Conservation (phyloP, 2,329 filamentous ascomycete genomes). For the Cladophialophora bantiana region DNA sequence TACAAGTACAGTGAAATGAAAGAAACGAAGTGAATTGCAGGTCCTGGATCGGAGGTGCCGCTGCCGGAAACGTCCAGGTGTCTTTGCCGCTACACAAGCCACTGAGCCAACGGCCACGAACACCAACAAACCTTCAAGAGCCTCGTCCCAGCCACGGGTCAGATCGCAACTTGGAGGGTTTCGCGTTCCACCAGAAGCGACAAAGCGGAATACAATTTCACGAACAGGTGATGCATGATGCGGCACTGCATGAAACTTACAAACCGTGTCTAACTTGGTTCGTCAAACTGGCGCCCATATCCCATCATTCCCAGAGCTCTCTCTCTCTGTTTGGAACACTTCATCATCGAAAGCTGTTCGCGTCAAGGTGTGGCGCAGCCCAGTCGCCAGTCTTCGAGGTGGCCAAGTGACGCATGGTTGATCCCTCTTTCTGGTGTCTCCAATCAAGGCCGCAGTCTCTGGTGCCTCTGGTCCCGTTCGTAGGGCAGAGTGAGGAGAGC, state of each 20-base stretch:
- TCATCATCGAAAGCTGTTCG: background rate
- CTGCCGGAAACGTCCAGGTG: slow-evolving; percentile 23
- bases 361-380: slow-evolving; percentile 5
- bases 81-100: slow-evolving; percentile 12
- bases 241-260: slow-evolving; percentile 2
- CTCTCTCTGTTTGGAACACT: background rate
- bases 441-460: slow-evolving; percentile 3
- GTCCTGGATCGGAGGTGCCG: slow-evolving; percentile 1
- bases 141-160: background rate
- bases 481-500: slow-evolving; percentile 23
- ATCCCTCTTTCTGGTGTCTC: background rate
- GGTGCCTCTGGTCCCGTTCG: slow-evolving; percentile 3
- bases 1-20: slow-evolving; percentile 21
- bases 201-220: background rate
- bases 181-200: background rate
- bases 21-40: background rate
- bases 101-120: background rate
- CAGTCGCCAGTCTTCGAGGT: background rate
- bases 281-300: background rate
- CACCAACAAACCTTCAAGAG: background rate
- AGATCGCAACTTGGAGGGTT: background rate
- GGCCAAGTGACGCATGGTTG: slow-evolving; percentile 8
- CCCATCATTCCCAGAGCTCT: background rate
- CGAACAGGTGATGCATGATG: slow-evolving; percentile 3
- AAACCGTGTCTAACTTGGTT: background rate